Evolutionary conservation across 495 filamentous ascomycete genomes (phyloP), one percentile per base, ranked within the genome.

Genomic region (Lasiosphaeria hispida): DNA sequence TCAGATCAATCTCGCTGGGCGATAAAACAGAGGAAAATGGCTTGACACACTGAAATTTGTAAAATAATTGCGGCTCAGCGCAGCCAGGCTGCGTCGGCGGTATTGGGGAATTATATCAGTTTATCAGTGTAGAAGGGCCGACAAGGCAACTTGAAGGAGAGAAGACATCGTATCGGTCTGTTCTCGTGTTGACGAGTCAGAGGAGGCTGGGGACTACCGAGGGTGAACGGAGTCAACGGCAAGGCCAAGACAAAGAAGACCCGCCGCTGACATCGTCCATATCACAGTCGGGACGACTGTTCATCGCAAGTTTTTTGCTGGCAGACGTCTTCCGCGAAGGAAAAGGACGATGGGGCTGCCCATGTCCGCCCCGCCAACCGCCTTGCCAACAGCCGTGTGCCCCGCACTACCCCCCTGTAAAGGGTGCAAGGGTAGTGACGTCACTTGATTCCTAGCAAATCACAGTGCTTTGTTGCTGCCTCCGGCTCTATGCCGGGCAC

Each of bases 371-470:
- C 23, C 23, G 23, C 23, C 23, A 30, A 30, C 23, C 23, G 23
- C 23, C 23, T 30, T 30, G 23, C 23, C 2, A 30, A 2, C 23
- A 47, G 11, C 13, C 13, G 17, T 19, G 13, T 50, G 33, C 55
- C 55, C 45, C 45, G 36, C 44, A 49, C 44, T 15, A 48, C 42
- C 45, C 42, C 15, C 17, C n/a, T n/a, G n/a, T n/a, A n/a, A n/a
- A n/a, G n/a, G n/a, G n/a, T n/a, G n/a, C n/a, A n/a, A n/a, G n/a
- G n/a, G n/a, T n/a, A n/a, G n/a, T 62, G 62, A 64, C 62, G 62
- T 64, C 62, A 64, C 62, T 7, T 9, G 17, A 38, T n/a, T 7
- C 34, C 9, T 11, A 41, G 39, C 59, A 47, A 61, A 61, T 56
- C 42, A 51, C 50, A 40, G 51, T 14, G 57, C 18, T 23, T 19